A percentile compares a stretch with the other conserved stretches of the same genome.
Conservation (phyloP, 345 rosid genomes). For the Eucalyptus tenuipes region DNA sequence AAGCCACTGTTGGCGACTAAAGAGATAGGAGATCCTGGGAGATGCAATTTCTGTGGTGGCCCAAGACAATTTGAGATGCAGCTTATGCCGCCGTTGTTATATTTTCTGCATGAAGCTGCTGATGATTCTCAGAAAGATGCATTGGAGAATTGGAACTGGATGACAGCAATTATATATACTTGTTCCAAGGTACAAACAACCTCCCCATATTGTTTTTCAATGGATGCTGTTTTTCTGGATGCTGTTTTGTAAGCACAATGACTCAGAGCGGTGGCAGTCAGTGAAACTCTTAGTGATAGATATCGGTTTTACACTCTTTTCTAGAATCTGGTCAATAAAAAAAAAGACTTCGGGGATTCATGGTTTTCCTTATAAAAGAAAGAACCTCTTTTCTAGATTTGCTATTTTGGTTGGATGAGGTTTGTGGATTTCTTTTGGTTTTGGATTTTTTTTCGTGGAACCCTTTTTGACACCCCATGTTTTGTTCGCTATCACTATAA, state of each 20-base stretch:
- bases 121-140: conserved; percentile 27
- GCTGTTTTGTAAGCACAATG: not conserved
- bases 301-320: not conserved
- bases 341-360: not conserved
- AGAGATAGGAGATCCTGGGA: conserved; percentile 31
- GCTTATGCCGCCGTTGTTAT: conserved; percentile 76
- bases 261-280: not conserved
- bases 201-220: not conserved
- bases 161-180: conserved; percentile 66
- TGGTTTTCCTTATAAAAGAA: not conserved
- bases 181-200: conserved; percentile 49
- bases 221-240: not conserved
- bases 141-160: conserved; percentile 80
- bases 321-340: not conserved
- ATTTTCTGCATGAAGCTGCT: conserved; percentile 60
- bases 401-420: not conserved
- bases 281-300: not conserved
- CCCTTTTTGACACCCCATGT: not conserved
- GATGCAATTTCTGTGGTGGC: conserved; percentile 44
- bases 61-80: conserved; percentile 77
- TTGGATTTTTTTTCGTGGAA: not conserved
- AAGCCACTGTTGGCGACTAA: conserved; percentile 49
- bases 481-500: not conserved
- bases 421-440: not conserved
- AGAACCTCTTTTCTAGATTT: not conserved